Evolutionary conservation across 2,329 filamentous ascomycete species (phyloP).

Genomic region (Penicillium hesseltinei): DNA sequence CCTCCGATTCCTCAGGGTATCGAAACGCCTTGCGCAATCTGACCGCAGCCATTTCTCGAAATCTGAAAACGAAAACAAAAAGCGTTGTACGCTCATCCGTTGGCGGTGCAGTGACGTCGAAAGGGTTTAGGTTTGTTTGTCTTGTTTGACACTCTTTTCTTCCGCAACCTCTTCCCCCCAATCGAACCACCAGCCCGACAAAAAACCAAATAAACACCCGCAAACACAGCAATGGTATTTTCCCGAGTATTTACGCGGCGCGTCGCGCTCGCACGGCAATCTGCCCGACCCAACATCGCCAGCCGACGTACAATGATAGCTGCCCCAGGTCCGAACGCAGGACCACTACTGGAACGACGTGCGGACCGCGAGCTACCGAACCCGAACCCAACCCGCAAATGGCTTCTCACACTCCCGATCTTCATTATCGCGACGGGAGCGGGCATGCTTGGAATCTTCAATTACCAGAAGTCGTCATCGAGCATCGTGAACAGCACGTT

Average conservation of each 20-base stretch:
- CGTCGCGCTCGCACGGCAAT: slow-evolving; percentile 13
- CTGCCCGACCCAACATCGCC: slow-evolving; percentile 11
- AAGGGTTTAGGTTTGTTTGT: slow-evolving; percentile 19
- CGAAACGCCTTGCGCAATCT: slow-evolving; percentile 74
- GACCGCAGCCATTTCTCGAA: slow-evolving; percentile 48
- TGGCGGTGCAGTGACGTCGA: slow-evolving; percentile 5
- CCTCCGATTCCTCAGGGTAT: slow-evolving; percentile 64
- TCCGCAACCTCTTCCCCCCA: slow-evolving; percentile 8
- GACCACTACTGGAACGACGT: slow-evolving; percentile 53
- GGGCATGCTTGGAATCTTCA: slow-evolving; percentile 87
- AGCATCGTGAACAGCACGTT: slow-evolving; percentile 83
- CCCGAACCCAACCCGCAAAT: slow-evolving; percentile 53
- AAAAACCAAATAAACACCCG: neutral
- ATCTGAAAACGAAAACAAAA: neutral
- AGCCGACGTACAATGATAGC: slow-evolving; percentile 49
- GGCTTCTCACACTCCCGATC: slow-evolving; percentile 73
- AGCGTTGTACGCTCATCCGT: neutral
- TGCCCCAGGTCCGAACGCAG: slow-evolving; percentile 50
- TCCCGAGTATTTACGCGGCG: slow-evolving; percentile 16
- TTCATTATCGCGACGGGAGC: slow-evolving; percentile 71
- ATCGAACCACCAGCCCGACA: neutral
- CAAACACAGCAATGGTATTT: slow-evolving; percentile 10
- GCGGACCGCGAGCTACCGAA: slow-evolving; percentile 54
- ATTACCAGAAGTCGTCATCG: slow-evolving; percentile 95
- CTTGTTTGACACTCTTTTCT: slow-evolving; percentile 24